Evolutionary conservation across 2,329 filamentous ascomycete genomes (phyloP).

Genomic region (Colletotrichum sp.): DNA sequence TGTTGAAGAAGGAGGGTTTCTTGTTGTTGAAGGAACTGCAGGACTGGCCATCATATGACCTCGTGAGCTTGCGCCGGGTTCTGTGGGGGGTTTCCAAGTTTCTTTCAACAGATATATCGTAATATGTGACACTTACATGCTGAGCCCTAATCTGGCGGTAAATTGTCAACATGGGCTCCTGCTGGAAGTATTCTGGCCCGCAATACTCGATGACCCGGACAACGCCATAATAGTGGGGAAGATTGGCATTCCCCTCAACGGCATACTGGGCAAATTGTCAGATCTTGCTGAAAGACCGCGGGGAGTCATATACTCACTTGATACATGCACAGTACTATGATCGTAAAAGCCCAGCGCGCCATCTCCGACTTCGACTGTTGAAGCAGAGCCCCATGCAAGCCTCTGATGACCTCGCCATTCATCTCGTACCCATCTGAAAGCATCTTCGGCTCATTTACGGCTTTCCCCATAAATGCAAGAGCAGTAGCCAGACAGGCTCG

Average conservation of each 20-base stretch:
- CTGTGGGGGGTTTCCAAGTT: background rate
- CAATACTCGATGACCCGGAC: background rate
- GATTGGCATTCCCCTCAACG: background rate
- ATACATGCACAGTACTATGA: conserved; percentile 5
- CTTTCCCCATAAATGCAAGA: background rate
- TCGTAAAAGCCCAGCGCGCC: background rate
- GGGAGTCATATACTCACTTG: background rate
- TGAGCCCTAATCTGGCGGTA: background rate
- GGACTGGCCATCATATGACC: background rate
- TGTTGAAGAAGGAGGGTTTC: background rate
- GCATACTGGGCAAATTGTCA: background rate
- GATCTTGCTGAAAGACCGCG: background rate
- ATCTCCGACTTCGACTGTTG: background rate
- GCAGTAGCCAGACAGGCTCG: background rate
- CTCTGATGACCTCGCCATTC: background rate
- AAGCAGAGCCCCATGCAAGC: background rate
- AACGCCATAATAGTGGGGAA: conserved; percentile 4
- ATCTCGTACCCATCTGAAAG: background rate
- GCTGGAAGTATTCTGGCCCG: conserved; percentile 5
- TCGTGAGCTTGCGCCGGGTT: background rate
- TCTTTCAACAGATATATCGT: background rate
- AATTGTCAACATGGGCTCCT: background rate
- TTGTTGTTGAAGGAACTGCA: background rate
- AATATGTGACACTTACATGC: background rate
- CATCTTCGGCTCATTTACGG: background rate